Evolutionary conservation across 495 filamentous ascomycete species (phyloP).

Genomic region (Xylaria castorea): DNA sequence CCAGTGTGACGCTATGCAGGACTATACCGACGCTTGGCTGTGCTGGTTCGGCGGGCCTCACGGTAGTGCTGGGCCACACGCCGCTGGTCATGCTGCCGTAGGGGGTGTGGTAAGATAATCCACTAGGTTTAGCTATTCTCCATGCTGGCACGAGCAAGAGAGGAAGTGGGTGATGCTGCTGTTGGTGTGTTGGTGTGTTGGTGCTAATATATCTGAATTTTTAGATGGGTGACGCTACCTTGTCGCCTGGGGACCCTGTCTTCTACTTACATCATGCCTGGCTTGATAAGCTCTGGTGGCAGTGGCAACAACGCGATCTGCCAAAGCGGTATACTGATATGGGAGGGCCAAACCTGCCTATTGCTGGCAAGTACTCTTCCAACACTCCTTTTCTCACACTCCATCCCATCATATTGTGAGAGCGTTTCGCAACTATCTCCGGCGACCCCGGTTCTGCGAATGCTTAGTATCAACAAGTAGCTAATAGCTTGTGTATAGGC

Average conservation of each 20-base stretch:
- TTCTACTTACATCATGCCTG: slow-evolving; percentile 61
- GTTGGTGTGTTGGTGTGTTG: not conserved
- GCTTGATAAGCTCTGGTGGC: slow-evolving; percentile 59
- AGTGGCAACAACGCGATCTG: slow-evolving; percentile 54
- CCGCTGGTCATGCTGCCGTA: slow-evolving; percentile 48
- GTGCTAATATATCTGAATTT: slow-evolving; percentile 11
- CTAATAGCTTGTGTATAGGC: not conserved
- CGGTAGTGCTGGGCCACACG: slow-evolving; percentile 12
- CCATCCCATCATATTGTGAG: slow-evolving; percentile 7
- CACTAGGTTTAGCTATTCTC: not conserved
- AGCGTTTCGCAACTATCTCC: not conserved
- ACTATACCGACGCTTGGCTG: slow-evolving; percentile 43
- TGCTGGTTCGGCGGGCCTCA: slow-evolving; percentile 52
- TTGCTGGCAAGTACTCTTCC: slow-evolving; percentile 2
- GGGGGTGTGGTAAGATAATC: slow-evolving; percentile 35
- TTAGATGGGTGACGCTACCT: slow-evolving; percentile 42
- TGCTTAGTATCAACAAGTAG: not conserved
- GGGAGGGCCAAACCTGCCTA: slow-evolving; percentile 36
- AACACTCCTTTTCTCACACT: not conserved
- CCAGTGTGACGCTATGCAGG: slow-evolving; percentile 37
- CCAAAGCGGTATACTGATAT: slow-evolving; percentile 39
- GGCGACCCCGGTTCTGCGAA: not conserved
- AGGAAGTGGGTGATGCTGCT: not conserved
- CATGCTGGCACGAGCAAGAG: too few species aligned
- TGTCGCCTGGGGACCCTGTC: slow-evolving; percentile 52